Evolutionary conservation across 306 rosid species (phyloP), one percentile per base, ranked within the genome.

Genomic region (Castanea sativa): DNA sequence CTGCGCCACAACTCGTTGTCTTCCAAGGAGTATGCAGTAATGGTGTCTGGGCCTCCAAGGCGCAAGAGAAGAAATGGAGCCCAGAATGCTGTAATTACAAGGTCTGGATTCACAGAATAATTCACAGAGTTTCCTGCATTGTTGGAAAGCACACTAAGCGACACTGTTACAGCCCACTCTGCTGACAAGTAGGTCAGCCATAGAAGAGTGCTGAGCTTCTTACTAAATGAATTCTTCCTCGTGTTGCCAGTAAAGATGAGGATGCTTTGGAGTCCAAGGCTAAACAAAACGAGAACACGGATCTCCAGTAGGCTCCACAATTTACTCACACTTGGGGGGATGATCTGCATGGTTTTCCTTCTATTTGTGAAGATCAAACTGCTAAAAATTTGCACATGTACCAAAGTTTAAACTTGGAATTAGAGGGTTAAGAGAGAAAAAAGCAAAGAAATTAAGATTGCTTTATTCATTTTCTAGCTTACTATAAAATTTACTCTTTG

Each of bases 31-130:
- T 75, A 88, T 0, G 86, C 87, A 27, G 86, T 83, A 23, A 88
- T 78, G 35, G 65, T 85, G 65, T 88, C 88, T 3, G 87, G 88
- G 4, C 88, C 85, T 18, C 91, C 87, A 3, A 88, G 89, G 67
- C 83, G 87, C 35, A 85, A 67, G 6, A 85, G 86, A 27, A 88
- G 86, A 77, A 85, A 83, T 23, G 91, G 84, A 4, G 84, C 86
- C 87, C 89, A 88, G 10, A 33, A 69, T 0, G 86, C 86, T 76
- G 30, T 70, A 1, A 84, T 53, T 2, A 33, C 6, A 11, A 71
- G 53, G 61, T 38, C 64, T 33, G 77, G 49, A 8, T 77, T 18
- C 4, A 1, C 0, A 5, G 43, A 29, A 6, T 11, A 8, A 35
- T 35, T 35, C 41, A 35, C 41, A 35, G 25, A 4, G 6, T 33